A percentile compares a stretch with the other conserved stretches of the same genome.
phyloP scores from a whole-genome alignment of 257 asterid species.

The Forsythia viridissima region DNA sequence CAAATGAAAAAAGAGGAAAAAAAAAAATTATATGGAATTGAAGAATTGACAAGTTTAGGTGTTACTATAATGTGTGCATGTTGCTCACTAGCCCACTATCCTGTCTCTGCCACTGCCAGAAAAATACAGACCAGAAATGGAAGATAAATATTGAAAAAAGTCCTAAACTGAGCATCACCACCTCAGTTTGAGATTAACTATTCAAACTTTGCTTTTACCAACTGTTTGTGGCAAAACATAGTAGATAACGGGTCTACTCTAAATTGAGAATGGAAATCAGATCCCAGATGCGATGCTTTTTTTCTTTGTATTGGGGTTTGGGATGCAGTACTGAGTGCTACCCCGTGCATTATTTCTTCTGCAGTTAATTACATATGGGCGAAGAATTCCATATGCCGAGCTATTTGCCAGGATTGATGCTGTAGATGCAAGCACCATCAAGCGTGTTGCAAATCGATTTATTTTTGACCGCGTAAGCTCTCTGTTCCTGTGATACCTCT shows the following conservation, averaged over 20 bases:
- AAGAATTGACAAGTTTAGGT: neutral
- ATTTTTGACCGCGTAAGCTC: slow-evolving; percentile 71
- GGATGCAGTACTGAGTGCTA: neutral
- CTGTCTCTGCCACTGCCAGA: neutral
- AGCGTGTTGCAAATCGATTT: slow-evolving; percentile 87
- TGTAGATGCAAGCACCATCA: slow-evolving; percentile 80
- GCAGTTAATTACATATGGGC: slow-evolving; percentile 93
- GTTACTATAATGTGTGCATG: neutral
- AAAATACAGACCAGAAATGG: neutral
- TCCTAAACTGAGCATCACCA: neutral
- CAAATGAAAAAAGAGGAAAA: neutral
- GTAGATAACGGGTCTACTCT: neutral
- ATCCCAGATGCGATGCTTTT: neutral
- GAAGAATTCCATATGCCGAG: slow-evolving; percentile 93
- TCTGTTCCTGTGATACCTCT: neutral
- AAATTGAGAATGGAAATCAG: neutral
- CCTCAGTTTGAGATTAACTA: neutral
- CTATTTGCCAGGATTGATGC: slow-evolving; percentile 91
- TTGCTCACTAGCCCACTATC: neutral
- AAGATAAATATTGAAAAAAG: neutral
- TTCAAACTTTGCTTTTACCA: neutral
- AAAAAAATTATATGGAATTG: neutral
- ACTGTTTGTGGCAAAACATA: neutral
- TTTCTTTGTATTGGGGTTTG: neutral
- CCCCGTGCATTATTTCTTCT: slow-evolving; percentile 8